Evolutionary conservation across 228 moss, liverwort and hornwort species (phyloP).

Genomic region (Sphagnum fallax): DNA sequence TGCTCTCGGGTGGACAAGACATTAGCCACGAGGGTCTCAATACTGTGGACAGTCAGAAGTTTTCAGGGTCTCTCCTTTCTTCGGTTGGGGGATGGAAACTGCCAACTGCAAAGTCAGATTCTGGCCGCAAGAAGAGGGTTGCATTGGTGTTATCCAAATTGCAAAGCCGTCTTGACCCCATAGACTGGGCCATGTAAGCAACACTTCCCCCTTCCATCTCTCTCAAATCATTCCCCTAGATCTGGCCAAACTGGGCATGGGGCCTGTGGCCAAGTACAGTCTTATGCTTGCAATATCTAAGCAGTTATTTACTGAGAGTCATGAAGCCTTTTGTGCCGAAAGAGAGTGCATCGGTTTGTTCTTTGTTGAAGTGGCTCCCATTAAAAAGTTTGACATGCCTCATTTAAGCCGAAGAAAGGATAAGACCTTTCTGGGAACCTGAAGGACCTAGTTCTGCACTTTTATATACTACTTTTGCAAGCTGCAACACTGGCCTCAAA

Average conservation of each 20-base stretch:
- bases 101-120: conserved; percentile 37
- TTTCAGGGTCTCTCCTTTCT: conserved; percentile 13
- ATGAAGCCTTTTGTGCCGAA: no score
- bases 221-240: neutral
- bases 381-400: no score
- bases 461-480: no score
- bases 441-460: no score
- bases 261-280: no score
- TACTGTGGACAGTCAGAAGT: conserved; percentile 23
- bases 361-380: no score
- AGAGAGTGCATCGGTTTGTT: neutral
- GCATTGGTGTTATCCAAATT: conserved; percentile 44
- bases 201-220: neutral
- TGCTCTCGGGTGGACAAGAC: conserved; percentile 86
- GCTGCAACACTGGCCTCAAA: no score
- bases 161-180: conserved; percentile 72
- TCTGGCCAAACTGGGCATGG: no score
- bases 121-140: conserved; percentile 55
- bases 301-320: no score
- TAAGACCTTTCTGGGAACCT: no score
- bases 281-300: no score
- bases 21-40: conserved; percentile 36
- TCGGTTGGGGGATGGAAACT: conserved; percentile 21
- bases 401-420: no score
- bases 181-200: conserved; percentile 93